Base-by-base conservation (phyloP, 1,139 yeast genomes). In the Yamadazyma dushanensis region DNA sequence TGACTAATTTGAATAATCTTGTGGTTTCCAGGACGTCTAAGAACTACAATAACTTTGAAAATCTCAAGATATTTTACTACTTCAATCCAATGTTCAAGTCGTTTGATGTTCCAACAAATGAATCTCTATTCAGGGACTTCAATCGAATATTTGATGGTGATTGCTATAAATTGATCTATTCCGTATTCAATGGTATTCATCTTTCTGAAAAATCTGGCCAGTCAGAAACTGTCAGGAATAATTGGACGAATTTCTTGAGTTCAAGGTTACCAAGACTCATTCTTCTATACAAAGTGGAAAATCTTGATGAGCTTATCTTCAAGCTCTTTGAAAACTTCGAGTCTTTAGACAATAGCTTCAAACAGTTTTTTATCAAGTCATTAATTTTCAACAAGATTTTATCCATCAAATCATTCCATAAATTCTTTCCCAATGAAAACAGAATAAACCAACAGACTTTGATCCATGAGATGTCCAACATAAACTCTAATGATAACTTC, bases 351-450 rank as follows among this genome's bases (percentile, higher is more conserved):
- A 76, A 69, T 45, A 73, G 69, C 47, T 62, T 80, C 3, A 68
- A 83, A 33, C 80, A 76, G 43, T 75, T 70, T 14, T 78, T 83
- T 38, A 53, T 81, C 15, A 76, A 74, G 45, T 66, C 76, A 11
- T 70, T 83, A 42, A 52, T 63, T 8, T 53, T 54, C 39, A 56
- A 60, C 39, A 55, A 58, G 32, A 34, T 58, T n/a, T 62, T 78
- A 14, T 66, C 74, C 20, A 59, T 65, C 2, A 60, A 63, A 11
- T 54, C 73, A 8, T 67, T 75, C 40, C 70, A 66, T 35, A 62
- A 66, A 25, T 64, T 76, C 21, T 63, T 78, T 34, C 61, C 63
- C 8, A 47, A 46, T 30, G 65, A 60, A 16, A 46, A 45, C 9
- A 54, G 72, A 66, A 37, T 74, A 56, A 47, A 77, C 30, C 55